Conservation (phyloP, 148 eudicot genomes). For the Persicaria tinctoria region DNA sequence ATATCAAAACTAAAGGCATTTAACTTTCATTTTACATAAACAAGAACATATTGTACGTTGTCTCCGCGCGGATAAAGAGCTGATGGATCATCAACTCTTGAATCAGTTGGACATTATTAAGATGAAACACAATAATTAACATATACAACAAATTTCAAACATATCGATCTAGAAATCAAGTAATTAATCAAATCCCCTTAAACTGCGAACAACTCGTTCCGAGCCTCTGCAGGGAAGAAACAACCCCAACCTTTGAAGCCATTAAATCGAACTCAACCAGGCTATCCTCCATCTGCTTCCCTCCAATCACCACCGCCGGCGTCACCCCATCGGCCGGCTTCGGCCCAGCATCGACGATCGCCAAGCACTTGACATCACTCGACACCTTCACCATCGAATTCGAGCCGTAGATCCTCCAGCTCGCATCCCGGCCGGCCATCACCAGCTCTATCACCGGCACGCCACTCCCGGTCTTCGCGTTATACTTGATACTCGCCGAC, state of each 20-base stretch:
- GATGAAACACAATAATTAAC: too few species aligned
- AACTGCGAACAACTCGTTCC: constrained; percentile 39
- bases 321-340: neutral
- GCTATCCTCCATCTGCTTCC: constrained; percentile 48
- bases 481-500: constrained; percentile 11
- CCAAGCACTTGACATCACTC: constrained; percentile 31
- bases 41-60: too few species aligned
- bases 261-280: constrained; percentile 39
- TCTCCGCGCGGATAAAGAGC: too few species aligned
- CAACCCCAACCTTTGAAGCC: constrained; percentile 25
- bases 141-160: too few species aligned
- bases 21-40: too few species aligned
- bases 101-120: too few species aligned
- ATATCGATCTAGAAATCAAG: neutral
- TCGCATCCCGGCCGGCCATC: constrained; percentile 21
- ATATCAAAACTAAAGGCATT: too few species aligned
- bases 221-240: constrained; percentile 27
- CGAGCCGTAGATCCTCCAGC: constrained; percentile 43
- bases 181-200: constrained; percentile 17
- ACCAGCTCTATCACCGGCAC: constrained; percentile 22
- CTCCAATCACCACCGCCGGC: constrained; percentile 45
- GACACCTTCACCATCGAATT: constrained; percentile 37
- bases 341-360: constrained; percentile 35
- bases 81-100: too few species aligned
- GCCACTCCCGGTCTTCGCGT: constrained; percentile 1